Base-by-base conservation (phyloP, 1,284 basidiomycete species). In the Ganoderma multipileum region DNA sequence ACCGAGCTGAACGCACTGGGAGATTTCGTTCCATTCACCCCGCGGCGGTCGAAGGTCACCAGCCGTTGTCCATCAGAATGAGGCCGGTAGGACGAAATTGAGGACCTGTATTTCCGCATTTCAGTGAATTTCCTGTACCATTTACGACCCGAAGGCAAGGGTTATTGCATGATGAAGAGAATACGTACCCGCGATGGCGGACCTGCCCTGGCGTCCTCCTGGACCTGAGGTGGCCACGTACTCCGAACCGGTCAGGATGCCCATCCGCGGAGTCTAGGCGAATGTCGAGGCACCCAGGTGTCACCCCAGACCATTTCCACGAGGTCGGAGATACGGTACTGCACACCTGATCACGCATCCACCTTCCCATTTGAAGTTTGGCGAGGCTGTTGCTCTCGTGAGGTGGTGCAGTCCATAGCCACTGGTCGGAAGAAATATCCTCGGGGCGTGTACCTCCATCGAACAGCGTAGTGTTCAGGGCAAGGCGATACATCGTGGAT, bases 281-380 rank as follows among this genome's bases (percentile, higher is more conserved):
- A 23, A 20, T 8, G 30, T 30, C 54, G 18, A 57, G 54, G 18
- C 30, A 57, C 54, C 33, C 47, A 26, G 23, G 47, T 26, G 47
- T 26, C 30, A 55, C 54, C 54, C 54, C 28, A 55, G 54, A 55
- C 26, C 12, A 11, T 30, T 7, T 8, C 8, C 54, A 55, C 28
- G 54, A 55, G 30, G 54, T 30, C 30, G 12, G 3, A 50, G 23
- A 55, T 55, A 28, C 28, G 11, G 28, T 33, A 33, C 16, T 14
- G 47, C 47, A 26, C 47, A 50, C 47, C 47, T 50, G 47, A 55
- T 33, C 54, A 55, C 52, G 52, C 30, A 55, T 55, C 30, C 23
- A 55, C 52, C 52, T 55, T 3, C 28, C 52, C 6, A 30, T 9
- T 55, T 30, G 52, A 55, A 55, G 30, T 54, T 54, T 50, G n/a